Percentiles rank a stretch among this genome's conserved stretches.
Conservation (phyloP, 2,329 filamentous ascomycete genomes). For the Mariannaea elegans region DNA sequence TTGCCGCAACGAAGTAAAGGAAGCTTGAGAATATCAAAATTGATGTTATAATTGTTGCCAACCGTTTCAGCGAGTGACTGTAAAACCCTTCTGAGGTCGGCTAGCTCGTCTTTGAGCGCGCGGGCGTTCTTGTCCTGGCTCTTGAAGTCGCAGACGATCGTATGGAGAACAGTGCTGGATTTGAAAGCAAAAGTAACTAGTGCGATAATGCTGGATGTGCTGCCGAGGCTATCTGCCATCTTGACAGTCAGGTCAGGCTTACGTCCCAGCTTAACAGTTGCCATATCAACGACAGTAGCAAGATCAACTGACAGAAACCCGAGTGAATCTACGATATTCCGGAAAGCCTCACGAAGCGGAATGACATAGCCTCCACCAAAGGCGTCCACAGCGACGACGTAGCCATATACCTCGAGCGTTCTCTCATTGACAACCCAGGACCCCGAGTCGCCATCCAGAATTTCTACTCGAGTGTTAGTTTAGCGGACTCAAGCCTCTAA, state of each 20-base stretch:
- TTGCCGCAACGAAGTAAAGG: constrained; percentile 52
- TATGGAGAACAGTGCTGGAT: constrained; percentile 27
- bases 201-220: constrained; percentile 25
- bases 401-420: background rate
- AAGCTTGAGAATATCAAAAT: constrained; percentile 34
- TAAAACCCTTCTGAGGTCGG: constrained; percentile 50
- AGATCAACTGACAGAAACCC: background rate
- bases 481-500: background rate
- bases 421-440: background rate
- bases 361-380: constrained; percentile 1
- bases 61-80: constrained; percentile 42
- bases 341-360: background rate
- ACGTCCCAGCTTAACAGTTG: no score
- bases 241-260: no score
- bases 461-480: background rate
- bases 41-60: constrained; percentile 13
- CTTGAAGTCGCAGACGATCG: constrained; percentile 24
- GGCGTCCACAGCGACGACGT: constrained; percentile 1
- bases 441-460: background rate
- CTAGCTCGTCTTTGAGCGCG: constrained; percentile 52
- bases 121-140: constrained; percentile 43
- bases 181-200: constrained; percentile 32
- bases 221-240: no score
- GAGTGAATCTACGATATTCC: background rate
- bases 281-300: background rate